Evolutionary conservation across 345 rosid species (phyloP).

Genomic region (Camelina sativa): DNA sequence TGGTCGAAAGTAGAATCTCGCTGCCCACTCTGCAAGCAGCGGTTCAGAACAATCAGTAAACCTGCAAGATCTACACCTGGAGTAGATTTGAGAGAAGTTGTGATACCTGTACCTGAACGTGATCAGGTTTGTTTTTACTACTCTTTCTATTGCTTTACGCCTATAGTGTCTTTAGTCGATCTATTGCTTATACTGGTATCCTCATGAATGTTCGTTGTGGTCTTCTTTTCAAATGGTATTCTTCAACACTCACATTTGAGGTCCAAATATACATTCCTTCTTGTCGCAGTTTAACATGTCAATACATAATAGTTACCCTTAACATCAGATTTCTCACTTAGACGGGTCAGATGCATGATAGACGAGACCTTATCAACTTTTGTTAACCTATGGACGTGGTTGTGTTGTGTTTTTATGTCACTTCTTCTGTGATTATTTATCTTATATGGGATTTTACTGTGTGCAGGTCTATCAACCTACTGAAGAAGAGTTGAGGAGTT

Average conservation of each 20-base stretch:
- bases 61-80: constrained; percentile 79
- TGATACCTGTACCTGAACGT: constrained; percentile 75
- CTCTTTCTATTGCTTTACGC: constrained; percentile 11
- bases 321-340: not conserved
- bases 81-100: constrained; percentile 74
- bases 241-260: constrained; percentile 3
- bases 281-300: constrained; percentile 13
- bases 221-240: not conserved
- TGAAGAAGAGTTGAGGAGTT: constrained; percentile 97
- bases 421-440: constrained; percentile 15
- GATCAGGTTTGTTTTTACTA: constrained; percentile 72
- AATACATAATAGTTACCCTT: not conserved
- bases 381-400: constrained; percentile 22
- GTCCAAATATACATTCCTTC: constrained; percentile 14
- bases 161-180: constrained; percentile 20
- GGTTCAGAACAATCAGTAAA: constrained; percentile 83
- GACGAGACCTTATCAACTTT: constrained; percentile 16
- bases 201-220: constrained; percentile 16
- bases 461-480: constrained; percentile 92
- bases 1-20: constrained; percentile 99
- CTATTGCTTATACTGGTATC: not conserved
- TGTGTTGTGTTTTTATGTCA: constrained; percentile 7
- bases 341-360: constrained; percentile 29
- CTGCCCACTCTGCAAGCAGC: constrained; percentile 94
- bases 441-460: constrained; percentile 22